Conservation (phyloP, 441 rosid genomes). For the Lepidium campestre region DNA sequence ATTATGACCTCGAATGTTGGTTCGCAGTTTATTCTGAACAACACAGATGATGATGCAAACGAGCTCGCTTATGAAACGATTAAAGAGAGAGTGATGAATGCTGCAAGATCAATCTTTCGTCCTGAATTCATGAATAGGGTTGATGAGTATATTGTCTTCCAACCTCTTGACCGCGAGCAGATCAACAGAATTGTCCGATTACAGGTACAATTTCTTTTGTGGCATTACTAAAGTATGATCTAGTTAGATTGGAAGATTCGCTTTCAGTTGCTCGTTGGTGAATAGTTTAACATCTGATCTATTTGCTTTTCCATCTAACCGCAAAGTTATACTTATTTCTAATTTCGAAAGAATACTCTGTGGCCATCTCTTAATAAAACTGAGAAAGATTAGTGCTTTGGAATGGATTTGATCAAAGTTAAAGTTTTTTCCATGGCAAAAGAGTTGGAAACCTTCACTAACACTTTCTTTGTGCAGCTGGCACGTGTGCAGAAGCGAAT, state of each 20-base stretch:
- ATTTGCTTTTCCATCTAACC: not conserved
- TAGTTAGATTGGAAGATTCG: not conserved
- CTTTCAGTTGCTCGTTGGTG: not conserved
- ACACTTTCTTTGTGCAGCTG: constrained; percentile 46
- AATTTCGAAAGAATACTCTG: not conserved
- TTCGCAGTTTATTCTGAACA: constrained; percentile 77
- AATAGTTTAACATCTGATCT: not conserved
- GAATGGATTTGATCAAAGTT: not conserved
- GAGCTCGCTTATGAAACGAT: constrained; percentile 74
- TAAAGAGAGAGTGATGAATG: constrained; percentile 81
- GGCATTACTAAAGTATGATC: not conserved
- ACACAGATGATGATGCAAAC: constrained; percentile 62
- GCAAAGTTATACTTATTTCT: not conserved
- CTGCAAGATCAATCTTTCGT: constrained; percentile 89
- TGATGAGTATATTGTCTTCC: constrained; percentile 97
- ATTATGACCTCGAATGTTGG: constrained; percentile 99
- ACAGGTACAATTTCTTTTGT: constrained; percentile 52
- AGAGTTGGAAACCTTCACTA: not conserved
- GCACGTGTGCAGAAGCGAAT: constrained; percentile 89
- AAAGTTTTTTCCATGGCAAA: not conserved
- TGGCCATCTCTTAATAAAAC: not conserved
- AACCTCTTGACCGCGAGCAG: constrained; percentile 80
- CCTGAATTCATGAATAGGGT: constrained; percentile 98
- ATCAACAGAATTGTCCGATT: constrained; percentile 76
- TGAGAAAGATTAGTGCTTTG: not conserved